Evolutionary conservation across 768 basidiomycete species (phyloP).

Genomic region (Butyriboletus loyo): DNA sequence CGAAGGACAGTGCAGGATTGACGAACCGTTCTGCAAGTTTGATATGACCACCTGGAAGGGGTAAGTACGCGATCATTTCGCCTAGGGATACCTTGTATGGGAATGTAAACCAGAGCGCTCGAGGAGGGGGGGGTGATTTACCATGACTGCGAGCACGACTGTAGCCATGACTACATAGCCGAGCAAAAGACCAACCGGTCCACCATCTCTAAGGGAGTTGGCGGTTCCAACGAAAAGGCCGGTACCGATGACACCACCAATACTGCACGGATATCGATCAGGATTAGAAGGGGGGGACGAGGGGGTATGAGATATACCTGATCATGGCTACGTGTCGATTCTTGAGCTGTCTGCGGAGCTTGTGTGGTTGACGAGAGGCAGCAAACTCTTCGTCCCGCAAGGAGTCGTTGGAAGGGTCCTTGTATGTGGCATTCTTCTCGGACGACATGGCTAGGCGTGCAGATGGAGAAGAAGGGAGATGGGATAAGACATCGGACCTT

Average conservation of each 20-base stretch:
- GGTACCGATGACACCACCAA: slow-evolving; percentile 55
- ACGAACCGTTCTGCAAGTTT: slow-evolving; percentile 81
- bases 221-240: slow-evolving; percentile 72
- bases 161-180: slow-evolving; percentile 66
- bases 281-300: background rate
- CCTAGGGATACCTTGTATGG: slow-evolving; percentile 54
- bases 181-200: slow-evolving; percentile 71
- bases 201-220: slow-evolving; percentile 48
- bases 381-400: slow-evolving; percentile 22
- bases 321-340: slow-evolving; percentile 84
- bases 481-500: no score
- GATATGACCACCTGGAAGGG: slow-evolving; percentile 79
- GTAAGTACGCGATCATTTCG: slow-evolving; percentile 65
- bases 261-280: slow-evolving; percentile 38
- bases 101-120: background rate
- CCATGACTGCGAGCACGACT: slow-evolving; percentile 74
- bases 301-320: slow-evolving; percentile 39
- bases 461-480: background rate
- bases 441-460: slow-evolving; percentile 5
- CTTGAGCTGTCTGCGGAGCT: slow-evolving; percentile 60
- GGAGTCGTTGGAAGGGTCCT: slow-evolving; percentile 14
- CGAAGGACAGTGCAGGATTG: slow-evolving; percentile 62
- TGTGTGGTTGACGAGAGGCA: background rate
- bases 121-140: slow-evolving; percentile 20
- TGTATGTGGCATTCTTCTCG: slow-evolving; percentile 21